Conservation (phyloP, 257 asterid genomes). For the Solanum virginianum region DNA sequence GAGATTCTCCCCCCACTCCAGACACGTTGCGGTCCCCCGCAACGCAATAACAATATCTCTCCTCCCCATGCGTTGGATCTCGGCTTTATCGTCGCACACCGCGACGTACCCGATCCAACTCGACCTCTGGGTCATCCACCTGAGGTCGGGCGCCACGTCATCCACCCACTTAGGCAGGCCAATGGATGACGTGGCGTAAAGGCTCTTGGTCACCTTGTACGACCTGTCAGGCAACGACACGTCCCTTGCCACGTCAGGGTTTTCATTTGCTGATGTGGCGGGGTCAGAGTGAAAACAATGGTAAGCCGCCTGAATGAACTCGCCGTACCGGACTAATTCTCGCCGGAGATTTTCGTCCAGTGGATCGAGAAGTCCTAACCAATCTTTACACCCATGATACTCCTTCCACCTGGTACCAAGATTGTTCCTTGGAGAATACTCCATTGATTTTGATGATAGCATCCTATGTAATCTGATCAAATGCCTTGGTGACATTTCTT, state of each 20-base stretch:
- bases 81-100: constrained; percentile 58
- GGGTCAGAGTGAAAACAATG: constrained; percentile 67
- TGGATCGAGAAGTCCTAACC: constrained; percentile 85
- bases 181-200: constrained; percentile 66
- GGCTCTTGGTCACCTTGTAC: constrained; percentile 61
- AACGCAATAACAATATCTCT: constrained; percentile 74
- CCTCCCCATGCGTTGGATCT: constrained; percentile 85
- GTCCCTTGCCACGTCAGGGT: constrained; percentile 20
- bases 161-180: constrained; percentile 84
- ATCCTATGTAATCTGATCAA: constrained; percentile 54
- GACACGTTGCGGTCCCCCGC: constrained; percentile 91
- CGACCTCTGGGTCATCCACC: constrained; percentile 92
- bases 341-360: constrained; percentile 93
- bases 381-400: constrained; percentile 72
- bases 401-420: constrained; percentile 70
- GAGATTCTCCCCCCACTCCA: constrained; percentile 81
- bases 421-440: constrained; percentile 61
- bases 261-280: constrained; percentile 31
- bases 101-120: constrained; percentile 93
- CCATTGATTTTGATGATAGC: constrained; percentile 40
- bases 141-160: constrained; percentile 73
- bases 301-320: constrained; percentile 91
- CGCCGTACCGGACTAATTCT: constrained; percentile 73
- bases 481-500: constrained; percentile 83
- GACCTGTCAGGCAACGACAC: constrained; percentile 62